Base-by-base conservation (phyloP, 1,139 yeast species). In the Hyphopichia wangnamkhiaoensis region DNA sequence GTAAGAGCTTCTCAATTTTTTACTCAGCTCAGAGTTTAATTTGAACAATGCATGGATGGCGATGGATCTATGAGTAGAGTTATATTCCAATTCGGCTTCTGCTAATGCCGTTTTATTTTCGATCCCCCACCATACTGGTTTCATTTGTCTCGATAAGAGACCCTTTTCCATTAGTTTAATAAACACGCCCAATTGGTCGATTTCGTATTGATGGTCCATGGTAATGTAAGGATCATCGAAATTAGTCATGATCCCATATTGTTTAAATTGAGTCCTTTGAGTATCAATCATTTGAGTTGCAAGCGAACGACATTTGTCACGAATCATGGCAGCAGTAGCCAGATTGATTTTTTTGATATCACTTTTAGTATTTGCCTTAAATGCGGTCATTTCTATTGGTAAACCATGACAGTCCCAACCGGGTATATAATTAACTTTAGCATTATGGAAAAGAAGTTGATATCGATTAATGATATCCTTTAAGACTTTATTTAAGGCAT, bases 391-490 rank as follows among this genome's bases (percentile, higher is more conserved):
- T 60, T 93, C 99, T 46, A 93, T 93, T 1, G 99, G 99, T 25
- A 93, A 68, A 0, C 99, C 99, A 65, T 93, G 99, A 56, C 98
- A 93, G 59, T 93, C 99, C 98, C 98, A 93, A 1, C 99, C 99
- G 0, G 98, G 97, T 34, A 75, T 74, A 55, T 88, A 93, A 40
- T 75, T 69, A 5, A 93, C 79, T 34, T 71, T 71, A 45, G 79
- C 75, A 18, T 90, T 85, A 33, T 70, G 63, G 45, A 59, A 50
- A 35, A 84, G 61, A 31, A 91, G 65, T 53, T 88, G 82, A 51
- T 71, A 83, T 38, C 99, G 69, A 47, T 80, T 80, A 39, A 91
- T 80, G 38, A 93, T 80, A 61, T 93, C 99, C 59, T 93, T 93
- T 40, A 89, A 63, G 18, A 90, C 78, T 56, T 93, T 93, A 63